Base-by-base conservation (phyloP, 495 filamentous ascomycete species). In the Cercophora samala region DNA sequence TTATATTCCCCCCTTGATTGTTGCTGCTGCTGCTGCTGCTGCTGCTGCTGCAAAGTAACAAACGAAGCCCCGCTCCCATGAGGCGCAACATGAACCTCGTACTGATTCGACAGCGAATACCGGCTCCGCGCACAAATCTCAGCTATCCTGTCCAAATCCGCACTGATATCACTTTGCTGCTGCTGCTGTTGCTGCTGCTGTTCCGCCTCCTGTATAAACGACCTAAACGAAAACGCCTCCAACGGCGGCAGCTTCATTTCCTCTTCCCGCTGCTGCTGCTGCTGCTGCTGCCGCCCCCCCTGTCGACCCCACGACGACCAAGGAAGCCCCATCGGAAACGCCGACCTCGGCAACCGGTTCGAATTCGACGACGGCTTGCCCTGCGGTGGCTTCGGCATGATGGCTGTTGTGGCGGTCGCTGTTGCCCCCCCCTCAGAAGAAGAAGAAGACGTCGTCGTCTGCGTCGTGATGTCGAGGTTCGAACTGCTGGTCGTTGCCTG, bases 151-250 rank as follows among this genome's bases (percentile, higher is more conserved):
- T 87, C 84, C 61, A 87, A 72, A 64, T 86, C 84, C 5, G 80
- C 76, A 21, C 72, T 66, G 56, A 84, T 80, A 24, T 79, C 76
- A 23, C 71, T 67, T 3, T 56, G n/a, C 1, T 23, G 17, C 22
- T 4, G 4, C 19, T 4, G 52, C 3, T 54, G 52, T 4, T 54
- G 52, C 19, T 17, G 52, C 3, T 56, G 58, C 11, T 29, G 58
- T 26, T 23, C n/a, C 13, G 58, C 22, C 2, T 60, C 58, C 23
- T 24, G 21, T 2, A 86, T 78, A 63, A 87, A 84, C 69, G 79
- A 81, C 68, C 84, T 85, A 79, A 87, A 87, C 29, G 79, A 84
- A 66, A 87, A 87, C n/a, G 82, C 84, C 63, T 85, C 83, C 3
- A 86, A 68, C 1, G 84, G 81, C 0, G 84, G 84, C 1, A 87